Evolutionary conservation across 164 flowering plant species (phyloP), one percentile per base, ranked within the genome.

Genomic region (Santalum album): DNA sequence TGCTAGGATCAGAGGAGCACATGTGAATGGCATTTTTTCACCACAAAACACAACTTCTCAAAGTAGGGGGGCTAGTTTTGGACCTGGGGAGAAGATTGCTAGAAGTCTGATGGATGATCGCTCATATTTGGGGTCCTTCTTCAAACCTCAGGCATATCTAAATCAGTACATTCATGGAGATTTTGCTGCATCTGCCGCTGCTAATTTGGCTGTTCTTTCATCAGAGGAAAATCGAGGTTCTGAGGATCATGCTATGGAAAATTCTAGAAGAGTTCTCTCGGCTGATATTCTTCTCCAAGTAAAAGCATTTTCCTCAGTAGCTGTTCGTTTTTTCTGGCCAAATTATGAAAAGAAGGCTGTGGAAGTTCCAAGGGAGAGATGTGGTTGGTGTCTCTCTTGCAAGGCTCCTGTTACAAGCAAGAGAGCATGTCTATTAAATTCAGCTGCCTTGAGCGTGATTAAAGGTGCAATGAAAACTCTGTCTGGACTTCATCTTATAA

Each of bases 321-420:
- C 87, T 29, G 55, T 67, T 7, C 86, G 90, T 12, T 90, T 94
- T 70, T 74, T 75, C 66, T 94, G 99, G 99, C 99, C 99, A 46
- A 72, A 62, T 71, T 56, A 78, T 42, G 97, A 90, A 58, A 94
- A 74, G 79, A 94, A 81, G 71, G 68, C 75, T 26, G 50, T 71
- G 40, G 99, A 94, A 57, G 77, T 84, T 46, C 87, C 90, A 27
- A 87, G 96, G 66, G 99, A 90, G 72, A 83, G 89, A 75, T 94
- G 99, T 78, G 87, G 89, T 57, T 94, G 99, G 99, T 94, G 99
- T 72, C 61, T 78, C 72, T 68, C 81, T 56, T 94, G 99, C 71
- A 78, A 74, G 72, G 77, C 78, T 45, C 47, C 75, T 35, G 61
- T 60, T 44, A 34, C 70, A 24, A 78, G 81, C 72, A 87, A 67